Conservation (phyloP, 2,329 filamentous ascomycete genomes). For the Hirsutella rhossiliensis region DNA sequence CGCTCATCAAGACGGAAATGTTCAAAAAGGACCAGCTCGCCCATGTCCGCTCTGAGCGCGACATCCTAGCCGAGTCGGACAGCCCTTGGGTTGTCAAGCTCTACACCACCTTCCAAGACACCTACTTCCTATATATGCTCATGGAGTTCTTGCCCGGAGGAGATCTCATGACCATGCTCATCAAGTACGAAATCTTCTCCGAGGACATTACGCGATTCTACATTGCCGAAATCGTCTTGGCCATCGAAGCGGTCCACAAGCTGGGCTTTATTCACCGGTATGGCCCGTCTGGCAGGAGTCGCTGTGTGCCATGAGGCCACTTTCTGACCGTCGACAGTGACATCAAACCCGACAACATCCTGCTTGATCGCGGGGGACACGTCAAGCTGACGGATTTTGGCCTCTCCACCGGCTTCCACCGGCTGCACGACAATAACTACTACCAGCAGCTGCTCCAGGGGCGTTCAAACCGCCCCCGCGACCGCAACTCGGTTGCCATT, state of each 20-base stretch:
- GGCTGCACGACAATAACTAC: conserved; percentile 95
- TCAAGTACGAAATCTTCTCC: conserved; percentile 99
- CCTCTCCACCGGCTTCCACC: conserved; percentile 94
- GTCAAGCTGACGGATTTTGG: conserved; percentile 98
- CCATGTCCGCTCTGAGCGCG: conserved; percentile 92
- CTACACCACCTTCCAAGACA: conserved; percentile 95
- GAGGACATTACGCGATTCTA: conserved; percentile 98
- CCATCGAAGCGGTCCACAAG: conserved; percentile 98
- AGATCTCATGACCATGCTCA: conserved; percentile 99
- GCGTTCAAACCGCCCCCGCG: conserved; percentile 57
- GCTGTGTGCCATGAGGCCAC: background rate
- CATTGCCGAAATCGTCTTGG: conserved; percentile 94
- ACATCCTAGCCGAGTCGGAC: conserved; percentile 97
- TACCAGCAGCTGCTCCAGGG: conserved; percentile 92
- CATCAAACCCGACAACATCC: conserved; percentile 98
- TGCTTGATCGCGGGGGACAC: conserved; percentile 88
- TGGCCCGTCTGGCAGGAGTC: conserved; percentile 1
- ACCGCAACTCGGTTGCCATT: conserved; percentile 87
- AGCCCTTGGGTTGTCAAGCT: conserved; percentile 99
- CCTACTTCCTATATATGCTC: conserved; percentile 93
- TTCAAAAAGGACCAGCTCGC: conserved; percentile 98
- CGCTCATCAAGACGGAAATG: conserved; percentile 97
- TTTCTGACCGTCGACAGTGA: conserved; percentile 45
- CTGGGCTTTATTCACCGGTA: conserved; percentile 97
- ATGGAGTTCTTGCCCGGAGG: conserved; percentile 99